Percentiles rank a stretch among this genome's conserved stretches.
These are phyloP conservation scores for Camptophora hylomeconis DNA, from an alignment of 2,329 filamentous ascomycete species.

Conservation along the genomic window DNA sequence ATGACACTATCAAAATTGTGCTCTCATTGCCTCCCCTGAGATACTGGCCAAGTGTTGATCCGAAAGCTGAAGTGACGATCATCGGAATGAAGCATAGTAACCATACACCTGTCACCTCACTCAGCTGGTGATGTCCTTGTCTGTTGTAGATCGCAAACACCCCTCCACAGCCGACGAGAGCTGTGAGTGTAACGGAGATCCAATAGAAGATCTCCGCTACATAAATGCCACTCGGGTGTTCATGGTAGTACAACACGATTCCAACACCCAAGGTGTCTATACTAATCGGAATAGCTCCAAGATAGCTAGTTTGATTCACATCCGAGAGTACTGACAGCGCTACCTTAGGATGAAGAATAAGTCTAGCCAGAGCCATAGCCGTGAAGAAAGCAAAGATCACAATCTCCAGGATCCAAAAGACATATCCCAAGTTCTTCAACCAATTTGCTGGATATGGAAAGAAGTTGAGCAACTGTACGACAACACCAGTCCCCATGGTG, in stretches of 20 bases:
- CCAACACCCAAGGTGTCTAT: slow-evolving; percentile 17
- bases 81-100: slow-evolving; percentile 12
- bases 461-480: slow-evolving; percentile 11
- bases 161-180: slow-evolving; percentile 10
- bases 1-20: slow-evolving; percentile 9
- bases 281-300: slow-evolving; percentile 16
- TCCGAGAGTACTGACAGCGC: slow-evolving; percentile 13
- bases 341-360: slow-evolving; percentile 11
- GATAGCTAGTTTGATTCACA: slow-evolving; percentile 15
- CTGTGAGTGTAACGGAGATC: slow-evolving; percentile 13
- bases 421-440: slow-evolving; percentile 13
- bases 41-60: slow-evolving; percentile 10
- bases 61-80: slow-evolving; percentile 9
- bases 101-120: slow-evolving; percentile 14
- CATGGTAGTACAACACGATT: slow-evolving; percentile 16
- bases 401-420: slow-evolving; percentile 18
- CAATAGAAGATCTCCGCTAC: slow-evolving; percentile 16
- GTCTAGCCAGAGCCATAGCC: slow-evolving; percentile 8
- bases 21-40: slow-evolving; percentile 5
- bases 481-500: slow-evolving; percentile 12
- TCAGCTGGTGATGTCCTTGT: slow-evolving; percentile 10
- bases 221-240: slow-evolving; percentile 11
- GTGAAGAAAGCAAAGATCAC: slow-evolving; percentile 16
- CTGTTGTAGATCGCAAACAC: slow-evolving; percentile 12
- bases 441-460: slow-evolving; percentile 16